Evolutionary conservation across 805 yeast genomes (phyloP).

Genomic region (Grigorovia humatica): DNA sequence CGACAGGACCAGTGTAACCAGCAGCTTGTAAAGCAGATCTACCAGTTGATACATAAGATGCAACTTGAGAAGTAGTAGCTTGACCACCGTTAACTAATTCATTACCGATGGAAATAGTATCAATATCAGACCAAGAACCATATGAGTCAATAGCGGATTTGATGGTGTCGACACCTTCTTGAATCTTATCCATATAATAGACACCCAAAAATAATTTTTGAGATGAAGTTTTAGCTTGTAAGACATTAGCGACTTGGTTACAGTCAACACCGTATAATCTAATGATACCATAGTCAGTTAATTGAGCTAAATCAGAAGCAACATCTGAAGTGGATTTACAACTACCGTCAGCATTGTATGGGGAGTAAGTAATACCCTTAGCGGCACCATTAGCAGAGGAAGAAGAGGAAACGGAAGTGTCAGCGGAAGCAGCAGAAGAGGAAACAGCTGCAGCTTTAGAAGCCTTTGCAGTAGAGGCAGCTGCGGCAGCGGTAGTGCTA

Average conservation of each 20-base stretch:
- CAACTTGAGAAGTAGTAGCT: constrained; percentile 65
- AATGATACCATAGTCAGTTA: constrained; percentile 46
- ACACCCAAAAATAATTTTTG: constrained; percentile 75
- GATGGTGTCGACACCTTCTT: constrained; percentile 44
- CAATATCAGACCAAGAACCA: constrained; percentile 72
- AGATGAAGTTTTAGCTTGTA: constrained; percentile 47
- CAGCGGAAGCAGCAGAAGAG: constrained; percentile 34
- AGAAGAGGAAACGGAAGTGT: constrained; percentile 31
- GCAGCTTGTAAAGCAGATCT: constrained; percentile 63
- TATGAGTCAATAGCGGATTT: constrained; percentile 46
- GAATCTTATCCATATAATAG: constrained; percentile 46
- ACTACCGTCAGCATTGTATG: constrained; percentile 57
- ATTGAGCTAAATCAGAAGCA: constrained; percentile 44
- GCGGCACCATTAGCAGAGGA: constrained; percentile 34
- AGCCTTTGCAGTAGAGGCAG: constrained; percentile 10
- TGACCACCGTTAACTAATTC: constrained; percentile 87
- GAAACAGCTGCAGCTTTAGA: constrained; percentile 8
- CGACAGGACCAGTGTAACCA: constrained; percentile 90
- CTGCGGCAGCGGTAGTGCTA: constrained; percentile 9
- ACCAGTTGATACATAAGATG: constrained; percentile 52
- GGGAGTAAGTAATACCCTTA: constrained; percentile 75
- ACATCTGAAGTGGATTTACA: constrained; percentile 59
- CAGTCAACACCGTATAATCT: constrained; percentile 87
- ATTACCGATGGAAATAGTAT: constrained; percentile 87
- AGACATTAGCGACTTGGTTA: constrained; percentile 63